phyloP scores from a whole-genome alignment of 805 yeast genomes.

The Yarrowia porcina region DNA sequence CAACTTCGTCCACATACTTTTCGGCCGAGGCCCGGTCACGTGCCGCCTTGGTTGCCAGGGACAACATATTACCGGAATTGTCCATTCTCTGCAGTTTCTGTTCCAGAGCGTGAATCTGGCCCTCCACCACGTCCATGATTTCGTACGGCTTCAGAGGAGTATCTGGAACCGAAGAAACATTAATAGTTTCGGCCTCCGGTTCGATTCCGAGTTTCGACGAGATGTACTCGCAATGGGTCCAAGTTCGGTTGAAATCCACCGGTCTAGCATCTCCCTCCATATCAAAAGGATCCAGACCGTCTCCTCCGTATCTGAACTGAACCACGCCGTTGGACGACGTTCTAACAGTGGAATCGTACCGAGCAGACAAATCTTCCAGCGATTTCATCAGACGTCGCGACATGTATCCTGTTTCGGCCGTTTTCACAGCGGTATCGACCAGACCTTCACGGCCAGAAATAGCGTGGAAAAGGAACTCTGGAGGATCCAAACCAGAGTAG shows the following conservation, averaged over 20 bases:
- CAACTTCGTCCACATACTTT: constrained; percentile 75
- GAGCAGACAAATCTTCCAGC: constrained; percentile 88
- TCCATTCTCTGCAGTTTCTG: constrained; percentile 61
- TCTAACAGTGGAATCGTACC: constrained; percentile 90
- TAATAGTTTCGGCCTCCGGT: neutral
- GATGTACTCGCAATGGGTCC: constrained; percentile 85
- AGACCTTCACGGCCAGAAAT: constrained; percentile 99
- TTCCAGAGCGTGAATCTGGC: constrained; percentile 60
- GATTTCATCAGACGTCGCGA: constrained; percentile 98
- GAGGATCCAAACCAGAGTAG: constrained; percentile 90
- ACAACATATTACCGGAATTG: constrained; percentile 58
- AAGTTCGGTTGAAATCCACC: constrained; percentile 86
- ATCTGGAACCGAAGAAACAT: constrained; percentile 53
- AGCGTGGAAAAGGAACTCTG: constrained; percentile 96
- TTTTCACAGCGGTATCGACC: constrained; percentile 98
- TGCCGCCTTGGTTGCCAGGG: constrained; percentile 40
- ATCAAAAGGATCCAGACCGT: constrained; percentile 95
- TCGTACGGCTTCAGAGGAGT: constrained; percentile 66
- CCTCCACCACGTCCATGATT: constrained; percentile 53
- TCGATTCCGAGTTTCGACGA: constrained; percentile 19
- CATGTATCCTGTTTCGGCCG: constrained; percentile 99
- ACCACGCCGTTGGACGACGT: constrained; percentile 95
- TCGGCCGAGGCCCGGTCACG: constrained; percentile 39
- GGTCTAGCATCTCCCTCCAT: constrained; percentile 99
- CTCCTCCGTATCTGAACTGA: constrained; percentile 98